Evolutionary conservation across 257 asterid genomes (phyloP), one percentile per base, ranked within the genome.

Genomic region (Echites panduratus): DNA sequence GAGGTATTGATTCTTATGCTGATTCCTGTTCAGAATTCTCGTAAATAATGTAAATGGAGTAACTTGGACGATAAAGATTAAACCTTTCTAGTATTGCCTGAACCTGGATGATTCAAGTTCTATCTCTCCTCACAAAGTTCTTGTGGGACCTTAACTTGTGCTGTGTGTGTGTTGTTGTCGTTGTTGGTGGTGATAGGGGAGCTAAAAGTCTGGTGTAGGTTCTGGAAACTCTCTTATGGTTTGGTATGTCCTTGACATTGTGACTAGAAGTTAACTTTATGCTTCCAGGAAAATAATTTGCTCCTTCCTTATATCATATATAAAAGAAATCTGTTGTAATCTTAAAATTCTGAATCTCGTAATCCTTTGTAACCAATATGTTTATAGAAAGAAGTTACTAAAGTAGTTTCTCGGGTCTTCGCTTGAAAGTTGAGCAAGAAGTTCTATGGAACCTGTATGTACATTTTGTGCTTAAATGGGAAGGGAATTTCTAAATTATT

Each of bases 1-100:
- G 88, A 91, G 96, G 98, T 93, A 89, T 77, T 78, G 57, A 68
- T 66, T 59, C 43, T 41, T 24, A 35, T 72, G 7, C 35, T 68
- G 29, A 27, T 41, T 26, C 74, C 32, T 72, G 14, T 16, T 41
- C 22, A 61, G 6, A 45, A 2, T 70, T 63, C 50, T 45, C 67
- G 24, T 9, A 20, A 20, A 16, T 40, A 20, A 50, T 26, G 17
- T 27, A 29, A 1, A 4, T 20, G 27, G 24, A 52, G 57, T 57
- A n/a, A 40, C 38, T 52, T 52, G 45, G 20, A 41, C 14, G 24
- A 64, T 32, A 48, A 41, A 35, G 20, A 2, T 29, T 29, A 50
- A 49, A 32, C 7, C 62, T 13, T 32, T 32, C 38, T 41, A 2
- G 45, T 10, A 32, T 49, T 29, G 14, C 48, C 27, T 50, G 48